These are phyloP conservation scores for Cladosporium sp. DNA, from an alignment of 2,329 filamentous ascomycete genomes.

Conservation along the genomic window DNA sequence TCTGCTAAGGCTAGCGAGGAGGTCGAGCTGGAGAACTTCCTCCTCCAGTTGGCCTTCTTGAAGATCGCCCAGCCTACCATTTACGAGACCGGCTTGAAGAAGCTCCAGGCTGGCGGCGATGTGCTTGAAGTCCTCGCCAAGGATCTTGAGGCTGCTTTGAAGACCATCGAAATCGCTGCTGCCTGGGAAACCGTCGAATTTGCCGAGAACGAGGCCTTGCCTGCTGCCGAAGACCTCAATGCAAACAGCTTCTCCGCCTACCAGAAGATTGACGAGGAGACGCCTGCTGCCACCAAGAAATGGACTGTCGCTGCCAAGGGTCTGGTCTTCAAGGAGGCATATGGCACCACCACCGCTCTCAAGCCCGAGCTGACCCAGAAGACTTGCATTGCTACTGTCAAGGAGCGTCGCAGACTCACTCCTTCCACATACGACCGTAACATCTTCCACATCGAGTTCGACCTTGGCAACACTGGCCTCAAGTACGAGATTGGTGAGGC, in stretches of 20 bases:
- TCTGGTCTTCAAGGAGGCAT: slow-evolving; percentile 91
- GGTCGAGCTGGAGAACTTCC: slow-evolving; percentile 56
- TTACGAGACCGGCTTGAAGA: slow-evolving; percentile 59
- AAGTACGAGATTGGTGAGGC: slow-evolving; percentile 97
- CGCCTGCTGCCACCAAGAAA: slow-evolving; percentile 61
- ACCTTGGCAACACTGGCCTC: slow-evolving; percentile 83
- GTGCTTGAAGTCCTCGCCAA: slow-evolving; percentile 57
- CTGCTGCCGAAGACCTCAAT: slow-evolving; percentile 62
- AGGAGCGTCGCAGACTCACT: slow-evolving; percentile 92
- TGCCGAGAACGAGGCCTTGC: slow-evolving; percentile 50
- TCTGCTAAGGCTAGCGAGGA: slow-evolving; percentile 67
- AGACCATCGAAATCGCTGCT: slow-evolving; percentile 69
- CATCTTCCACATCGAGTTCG: slow-evolving; percentile 99
- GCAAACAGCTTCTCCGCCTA: slow-evolving; percentile 79
- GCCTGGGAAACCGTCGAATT: slow-evolving; percentile 70
- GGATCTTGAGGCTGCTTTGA: slow-evolving; percentile 64
- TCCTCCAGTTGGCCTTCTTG: slow-evolving; percentile 79
- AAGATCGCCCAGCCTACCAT: slow-evolving; percentile 67
- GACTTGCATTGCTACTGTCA: slow-evolving; percentile 82
- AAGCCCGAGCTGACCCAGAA: slow-evolving; percentile 83
- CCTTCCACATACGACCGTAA: slow-evolving; percentile 88
- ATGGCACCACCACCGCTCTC: slow-evolving; percentile 66
- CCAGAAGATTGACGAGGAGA: slow-evolving; percentile 69
- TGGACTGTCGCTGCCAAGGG: slow-evolving; percentile 86
- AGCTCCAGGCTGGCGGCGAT: slow-evolving; percentile 61